Evolutionary conservation across 169 alveolate species (phyloP).

Genomic region (Perkinsus marinus): DNA sequence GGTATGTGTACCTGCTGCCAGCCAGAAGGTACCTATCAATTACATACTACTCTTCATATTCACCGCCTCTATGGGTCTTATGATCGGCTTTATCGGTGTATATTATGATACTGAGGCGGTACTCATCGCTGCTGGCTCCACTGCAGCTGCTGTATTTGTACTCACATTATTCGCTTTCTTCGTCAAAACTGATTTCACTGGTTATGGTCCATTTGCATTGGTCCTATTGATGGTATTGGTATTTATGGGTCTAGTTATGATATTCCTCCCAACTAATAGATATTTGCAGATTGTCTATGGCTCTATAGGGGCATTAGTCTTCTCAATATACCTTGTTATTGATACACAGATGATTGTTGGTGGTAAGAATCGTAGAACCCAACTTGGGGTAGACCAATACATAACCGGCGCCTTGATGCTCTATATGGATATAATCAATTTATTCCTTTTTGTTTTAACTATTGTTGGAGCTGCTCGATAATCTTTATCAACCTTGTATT

Average conservation of each 20-base stretch:
- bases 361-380: slow-evolving; percentile 29
- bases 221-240: slow-evolving; percentile 18
- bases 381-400: slow-evolving; percentile 46
- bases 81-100: slow-evolving; percentile 7
- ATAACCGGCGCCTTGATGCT: slow-evolving; percentile 49
- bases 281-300: slow-evolving; percentile 30
- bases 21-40: slow-evolving; percentile 10
- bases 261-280: slow-evolving; percentile 13
- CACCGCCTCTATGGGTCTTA: slow-evolving; percentile 13
- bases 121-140: slow-evolving; percentile 23
- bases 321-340: slow-evolving; percentile 44
- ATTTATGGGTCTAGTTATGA: slow-evolving; percentile 15
- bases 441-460: slow-evolving; percentile 38
- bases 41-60: slow-evolving; percentile 16
- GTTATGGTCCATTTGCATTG: slow-evolving; percentile 24
- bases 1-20: neutral
- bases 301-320: slow-evolving; percentile 32
- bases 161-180: slow-evolving; percentile 38
- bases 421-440: slow-evolving; percentile 43
- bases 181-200: slow-evolving; percentile 40
- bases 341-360: slow-evolving; percentile 56
- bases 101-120: slow-evolving; percentile 13
- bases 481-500: neutral
- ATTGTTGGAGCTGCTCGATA: slow-evolving; percentile 11
- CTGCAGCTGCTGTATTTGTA: slow-evolving; percentile 17